These are phyloP conservation scores for Aaosphaeria arxii DNA, from an alignment of 2,329 filamentous ascomycete genomes.

Conservation along the genomic window DNA sequence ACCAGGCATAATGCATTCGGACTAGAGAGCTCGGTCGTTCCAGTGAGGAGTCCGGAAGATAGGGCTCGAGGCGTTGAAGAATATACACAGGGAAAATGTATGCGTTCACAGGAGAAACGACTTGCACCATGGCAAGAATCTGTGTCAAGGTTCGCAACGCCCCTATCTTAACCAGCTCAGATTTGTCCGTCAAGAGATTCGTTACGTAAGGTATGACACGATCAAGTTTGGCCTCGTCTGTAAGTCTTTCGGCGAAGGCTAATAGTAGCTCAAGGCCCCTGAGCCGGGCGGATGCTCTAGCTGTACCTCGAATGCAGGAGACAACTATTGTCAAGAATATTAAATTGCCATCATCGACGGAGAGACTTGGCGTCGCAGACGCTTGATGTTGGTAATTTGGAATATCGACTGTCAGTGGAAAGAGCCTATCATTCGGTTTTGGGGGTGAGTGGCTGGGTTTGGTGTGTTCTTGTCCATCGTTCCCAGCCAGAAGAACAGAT, in stretches of 20 bases:
- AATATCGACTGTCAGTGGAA: constrained; percentile 82
- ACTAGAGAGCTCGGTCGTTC: constrained; percentile 62
- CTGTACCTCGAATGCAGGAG: constrained; percentile 84
- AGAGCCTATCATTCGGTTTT: constrained; percentile 55
- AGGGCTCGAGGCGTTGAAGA: constrained; percentile 56
- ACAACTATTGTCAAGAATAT: constrained; percentile 89
- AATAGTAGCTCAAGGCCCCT: constrained; percentile 88
- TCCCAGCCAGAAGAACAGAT: constrained; percentile 84
- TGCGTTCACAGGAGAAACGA: constrained; percentile 74
- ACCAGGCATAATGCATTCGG: constrained; percentile 88
- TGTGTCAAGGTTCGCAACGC: constrained; percentile 86
- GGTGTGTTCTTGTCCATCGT: constrained; percentile 47
- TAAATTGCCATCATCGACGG: constrained; percentile 82
- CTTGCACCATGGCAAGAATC: constrained; percentile 74
- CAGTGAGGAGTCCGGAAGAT: constrained; percentile 48
- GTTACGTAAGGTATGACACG: constrained; percentile 89
- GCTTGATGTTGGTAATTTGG: constrained; percentile 77
- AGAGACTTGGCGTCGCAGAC: constrained; percentile 57
- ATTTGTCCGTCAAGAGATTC: constrained; percentile 74
- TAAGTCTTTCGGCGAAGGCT: constrained; percentile 85
- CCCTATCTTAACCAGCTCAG: constrained; percentile 80
- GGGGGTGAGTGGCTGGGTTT: constrained; percentile 28
- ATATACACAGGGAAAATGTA: constrained; percentile 67
- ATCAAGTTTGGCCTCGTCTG: constrained; percentile 94
- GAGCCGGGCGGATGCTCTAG: constrained; percentile 80